Conservation (phyloP, 257 asterid species). For the Nyctanthes arbortristis region DNA sequence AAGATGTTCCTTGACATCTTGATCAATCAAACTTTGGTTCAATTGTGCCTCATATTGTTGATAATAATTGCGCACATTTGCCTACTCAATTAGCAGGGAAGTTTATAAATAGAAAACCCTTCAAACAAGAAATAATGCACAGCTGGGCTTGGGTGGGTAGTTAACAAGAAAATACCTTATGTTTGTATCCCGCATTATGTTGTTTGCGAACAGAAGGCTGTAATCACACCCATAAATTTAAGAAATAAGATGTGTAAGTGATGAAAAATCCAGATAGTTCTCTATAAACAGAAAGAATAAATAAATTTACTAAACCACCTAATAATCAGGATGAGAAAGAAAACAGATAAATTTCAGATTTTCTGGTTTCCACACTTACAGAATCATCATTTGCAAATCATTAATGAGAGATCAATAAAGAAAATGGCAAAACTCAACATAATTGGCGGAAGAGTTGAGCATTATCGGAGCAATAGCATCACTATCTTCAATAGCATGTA, state of each 20-base stretch:
- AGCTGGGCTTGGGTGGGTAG: background rate
- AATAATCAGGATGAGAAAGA: background rate
- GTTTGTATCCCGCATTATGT: constrained; percentile 96
- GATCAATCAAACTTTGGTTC: constrained; percentile 92
- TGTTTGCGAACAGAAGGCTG: constrained; percentile 99
- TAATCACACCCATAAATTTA: constrained; percentile 26
- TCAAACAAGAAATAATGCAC: background rate
- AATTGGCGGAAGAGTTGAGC: background rate
- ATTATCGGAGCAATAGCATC: constrained; percentile 11
- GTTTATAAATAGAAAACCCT: constrained; percentile 1
- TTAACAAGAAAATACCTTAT: constrained; percentile 56
- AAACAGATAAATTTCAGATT: background rate
- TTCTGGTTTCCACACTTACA: background rate
- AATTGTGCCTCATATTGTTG: constrained; percentile 97
- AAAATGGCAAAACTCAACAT: background rate
- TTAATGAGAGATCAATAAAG: background rate
- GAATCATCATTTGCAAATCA: background rate
- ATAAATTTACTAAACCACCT: background rate
- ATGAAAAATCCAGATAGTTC: background rate
- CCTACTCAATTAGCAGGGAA: constrained; percentile 48
- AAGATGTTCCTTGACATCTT: constrained; percentile 90
- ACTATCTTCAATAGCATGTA: background rate
- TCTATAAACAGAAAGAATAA: too few species aligned
- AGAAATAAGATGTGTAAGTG: background rate
- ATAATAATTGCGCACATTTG: constrained; percentile 83